Conservation (phyloP, 768 basidiomycete species). For the Gloeostereum incarnatum region DNA sequence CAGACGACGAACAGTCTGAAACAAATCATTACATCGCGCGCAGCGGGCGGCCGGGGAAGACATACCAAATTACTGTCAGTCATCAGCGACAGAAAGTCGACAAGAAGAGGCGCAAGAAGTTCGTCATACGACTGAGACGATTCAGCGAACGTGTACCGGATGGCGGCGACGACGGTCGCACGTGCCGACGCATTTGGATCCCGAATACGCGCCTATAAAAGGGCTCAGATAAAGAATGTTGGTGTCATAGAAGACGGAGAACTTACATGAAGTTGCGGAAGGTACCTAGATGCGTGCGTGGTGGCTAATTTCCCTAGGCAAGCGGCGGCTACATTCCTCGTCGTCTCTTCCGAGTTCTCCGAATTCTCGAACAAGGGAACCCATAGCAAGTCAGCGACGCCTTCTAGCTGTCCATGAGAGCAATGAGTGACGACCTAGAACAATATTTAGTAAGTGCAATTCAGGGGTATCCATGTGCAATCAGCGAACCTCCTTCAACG, state of each 20-base stretch:
- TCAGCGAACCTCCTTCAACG: conserved; percentile 74
- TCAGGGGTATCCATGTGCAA: background rate
- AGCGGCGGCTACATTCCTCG: conserved; percentile 91
- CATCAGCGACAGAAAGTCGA: conserved; percentile 89
- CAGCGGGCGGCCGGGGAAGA: conserved; percentile 6
- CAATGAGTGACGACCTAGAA: conserved; percentile 85
- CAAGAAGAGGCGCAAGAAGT: conserved; percentile 76
- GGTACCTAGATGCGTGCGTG: conserved; percentile 81
- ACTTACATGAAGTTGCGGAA: conserved; percentile 85
- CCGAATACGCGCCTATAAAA: conserved; percentile 47
- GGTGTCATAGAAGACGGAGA: background rate
- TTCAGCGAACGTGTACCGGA: conserved; percentile 91
- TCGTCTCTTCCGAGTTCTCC: conserved; percentile 82
- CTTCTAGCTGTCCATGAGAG: conserved; percentile 74
- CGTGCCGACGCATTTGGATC: conserved; percentile 65
- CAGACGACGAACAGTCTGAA: conserved; percentile 86
- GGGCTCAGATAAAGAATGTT: background rate
- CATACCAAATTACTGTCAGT: conserved; percentile 79
- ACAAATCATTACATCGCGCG: conserved; percentile 3
- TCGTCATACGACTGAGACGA: conserved; percentile 82
- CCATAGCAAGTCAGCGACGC: conserved; percentile 87
- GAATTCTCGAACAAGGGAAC: conserved; percentile 87
- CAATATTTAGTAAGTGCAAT: background rate
- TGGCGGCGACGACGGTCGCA: conserved; percentile 86
- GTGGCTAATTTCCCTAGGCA: conserved; percentile 94